Evolutionary conservation across 257 asterid species (phyloP).

Genomic region (Coffea eugenioides): DNA sequence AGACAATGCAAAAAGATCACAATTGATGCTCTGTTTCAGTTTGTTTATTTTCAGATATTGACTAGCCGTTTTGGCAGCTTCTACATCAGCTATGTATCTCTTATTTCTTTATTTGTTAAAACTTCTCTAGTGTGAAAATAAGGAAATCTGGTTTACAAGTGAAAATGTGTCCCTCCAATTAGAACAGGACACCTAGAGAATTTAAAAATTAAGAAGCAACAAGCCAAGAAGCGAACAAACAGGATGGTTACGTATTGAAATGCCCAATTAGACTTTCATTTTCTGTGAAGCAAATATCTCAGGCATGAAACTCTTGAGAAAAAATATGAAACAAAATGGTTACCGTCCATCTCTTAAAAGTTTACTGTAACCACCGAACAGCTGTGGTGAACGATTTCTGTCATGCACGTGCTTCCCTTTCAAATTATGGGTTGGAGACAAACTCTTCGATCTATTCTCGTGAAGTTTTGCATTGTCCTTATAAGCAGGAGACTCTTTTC

Average conservation of each 20-base stretch:
- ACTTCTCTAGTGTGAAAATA: not conserved
- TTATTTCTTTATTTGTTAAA: not conserved
- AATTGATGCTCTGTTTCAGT: not conserved
- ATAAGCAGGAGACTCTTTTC: conserved; percentile 36
- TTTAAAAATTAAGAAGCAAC: not conserved
- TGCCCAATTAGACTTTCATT: not conserved
- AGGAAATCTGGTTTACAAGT: not conserved
- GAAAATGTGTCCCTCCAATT: not conserved
- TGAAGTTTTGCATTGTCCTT: conserved; percentile 31
- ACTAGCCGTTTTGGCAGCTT: not conserved
- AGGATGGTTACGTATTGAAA: not conserved
- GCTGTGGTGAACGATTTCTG: conserved; percentile 48
- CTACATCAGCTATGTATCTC: not conserved
- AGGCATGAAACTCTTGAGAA: not conserved
- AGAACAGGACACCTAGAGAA: not conserved
- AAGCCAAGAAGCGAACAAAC: not conserved
- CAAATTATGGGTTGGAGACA: conserved; percentile 39
- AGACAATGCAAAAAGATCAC: not conserved
- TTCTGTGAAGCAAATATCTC: not conserved
- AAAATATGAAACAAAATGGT: conserved; percentile 11
- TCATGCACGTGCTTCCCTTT: conserved; percentile 41
- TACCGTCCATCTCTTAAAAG: conserved; percentile 88
- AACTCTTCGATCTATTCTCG: conserved; percentile 28
- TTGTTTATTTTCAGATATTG: conserved; percentile 1
- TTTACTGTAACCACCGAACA: conserved; percentile 66